Conservation (phyloP, 306 rosid species). For the Rosa chinensis region DNA sequence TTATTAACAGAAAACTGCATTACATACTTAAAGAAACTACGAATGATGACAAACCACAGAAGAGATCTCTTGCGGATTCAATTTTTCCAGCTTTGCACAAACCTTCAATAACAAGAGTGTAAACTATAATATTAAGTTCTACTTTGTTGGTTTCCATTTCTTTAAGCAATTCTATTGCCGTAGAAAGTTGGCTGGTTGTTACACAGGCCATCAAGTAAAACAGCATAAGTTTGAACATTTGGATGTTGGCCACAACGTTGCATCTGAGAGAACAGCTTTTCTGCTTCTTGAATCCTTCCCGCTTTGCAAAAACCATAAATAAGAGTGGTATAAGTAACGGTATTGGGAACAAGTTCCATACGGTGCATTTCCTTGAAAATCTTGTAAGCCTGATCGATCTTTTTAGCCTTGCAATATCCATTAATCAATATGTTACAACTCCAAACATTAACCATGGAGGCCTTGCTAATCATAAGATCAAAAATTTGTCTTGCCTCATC, state of each 20-base stretch:
- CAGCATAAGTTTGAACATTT: neutral
- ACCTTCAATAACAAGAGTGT: neutral
- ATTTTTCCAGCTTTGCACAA: neutral
- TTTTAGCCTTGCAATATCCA: neutral
- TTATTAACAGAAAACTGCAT: no score
- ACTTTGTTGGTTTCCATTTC: neutral
- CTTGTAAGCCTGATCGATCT: neutral
- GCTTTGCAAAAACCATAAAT: no score
- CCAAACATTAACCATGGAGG: neutral
- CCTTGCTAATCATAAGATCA: neutral
- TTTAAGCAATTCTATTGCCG: neutral
- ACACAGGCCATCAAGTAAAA: neutral
- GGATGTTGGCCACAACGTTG: slow-evolving; percentile 1
- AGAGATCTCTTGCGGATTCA: neutral
- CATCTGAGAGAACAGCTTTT: no score
- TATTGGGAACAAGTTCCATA: neutral
- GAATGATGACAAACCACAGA: neutral
- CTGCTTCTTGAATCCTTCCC: no score
- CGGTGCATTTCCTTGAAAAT: neutral
- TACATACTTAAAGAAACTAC: no score
- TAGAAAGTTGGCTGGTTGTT: neutral
- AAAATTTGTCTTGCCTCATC: neutral
- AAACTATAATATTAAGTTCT: neutral
- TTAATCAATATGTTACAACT: neutral
- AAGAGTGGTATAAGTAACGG: no score